These are phyloP conservation scores for Protea cynaroides DNA, from an alignment of 164 flowering plant species.

Conservation along the genomic window DNA sequence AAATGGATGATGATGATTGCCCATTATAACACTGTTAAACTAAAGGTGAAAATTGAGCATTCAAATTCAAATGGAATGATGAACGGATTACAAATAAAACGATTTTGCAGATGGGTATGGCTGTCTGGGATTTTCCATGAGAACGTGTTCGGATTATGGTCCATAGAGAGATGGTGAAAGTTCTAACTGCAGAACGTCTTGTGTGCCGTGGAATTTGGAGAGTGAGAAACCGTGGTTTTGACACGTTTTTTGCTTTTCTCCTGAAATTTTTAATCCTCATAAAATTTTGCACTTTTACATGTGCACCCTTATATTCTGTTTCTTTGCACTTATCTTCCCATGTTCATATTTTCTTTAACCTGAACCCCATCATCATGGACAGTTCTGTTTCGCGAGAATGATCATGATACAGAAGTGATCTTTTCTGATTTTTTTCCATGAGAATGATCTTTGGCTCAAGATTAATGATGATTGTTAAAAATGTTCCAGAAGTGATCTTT, in stretches of 20 bases:
- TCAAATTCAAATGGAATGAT: background rate
- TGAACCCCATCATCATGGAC: no score
- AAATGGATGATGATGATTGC: background rate
- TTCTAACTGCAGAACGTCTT: slow-evolving; percentile 10
- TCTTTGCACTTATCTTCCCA: no score
- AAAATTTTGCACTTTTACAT: no score
- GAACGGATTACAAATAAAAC: background rate
- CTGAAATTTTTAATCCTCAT: background rate
- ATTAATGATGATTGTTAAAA: no score
- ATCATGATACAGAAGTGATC: no score
- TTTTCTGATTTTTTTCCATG: no score
- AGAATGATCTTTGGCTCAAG: no score
- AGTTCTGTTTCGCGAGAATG: no score
- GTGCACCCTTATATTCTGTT: no score
- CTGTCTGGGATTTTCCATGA: background rate
- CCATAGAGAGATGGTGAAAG: slow-evolving; percentile 1
- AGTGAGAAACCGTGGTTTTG: background rate
- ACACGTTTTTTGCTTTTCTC: background rate
- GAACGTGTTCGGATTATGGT: background rate
- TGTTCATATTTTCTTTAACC: no score
- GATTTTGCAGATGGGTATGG: background rate
- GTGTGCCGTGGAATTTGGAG: slow-evolving; percentile 15
- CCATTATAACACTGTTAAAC: background rate
- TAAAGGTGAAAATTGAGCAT: background rate
- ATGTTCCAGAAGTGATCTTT: no score